These are phyloP conservation scores for Linum trigynum DNA, from an alignment of 345 rosid species.

Conservation along the genomic window DNA sequence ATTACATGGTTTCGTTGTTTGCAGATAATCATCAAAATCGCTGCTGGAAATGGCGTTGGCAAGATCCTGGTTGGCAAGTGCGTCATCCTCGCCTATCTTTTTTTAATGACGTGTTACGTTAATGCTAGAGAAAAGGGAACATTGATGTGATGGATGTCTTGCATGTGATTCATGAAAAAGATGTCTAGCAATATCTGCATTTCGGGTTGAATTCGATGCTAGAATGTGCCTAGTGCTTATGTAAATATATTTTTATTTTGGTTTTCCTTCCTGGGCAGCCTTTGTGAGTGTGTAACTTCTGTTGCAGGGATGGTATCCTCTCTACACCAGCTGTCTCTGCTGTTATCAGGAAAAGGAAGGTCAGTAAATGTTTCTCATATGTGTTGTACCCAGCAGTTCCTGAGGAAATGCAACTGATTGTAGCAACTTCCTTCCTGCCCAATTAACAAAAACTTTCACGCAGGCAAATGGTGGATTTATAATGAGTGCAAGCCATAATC, in stretches of 20 bases:
- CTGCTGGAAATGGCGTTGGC: slow-evolving; percentile 88
- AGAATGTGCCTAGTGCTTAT: not conserved
- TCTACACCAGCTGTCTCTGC: slow-evolving; percentile 92
- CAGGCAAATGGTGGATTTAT: slow-evolving; percentile 95
- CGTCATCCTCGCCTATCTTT: slow-evolving; percentile 19
- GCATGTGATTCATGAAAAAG: not conserved
- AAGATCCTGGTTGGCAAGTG: slow-evolving; percentile 76
- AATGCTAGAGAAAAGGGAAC: slow-evolving; percentile 3
- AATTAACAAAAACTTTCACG: slow-evolving; percentile 1
- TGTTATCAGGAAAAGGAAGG: slow-evolving; percentile 81
- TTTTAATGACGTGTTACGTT: slow-evolving; percentile 2
- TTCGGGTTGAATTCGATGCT: not conserved
- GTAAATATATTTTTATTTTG: not conserved
- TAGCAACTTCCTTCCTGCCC: not conserved
- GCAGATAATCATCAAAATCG: slow-evolving; percentile 87
- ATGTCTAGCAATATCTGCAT: not conserved
- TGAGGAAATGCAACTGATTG: slow-evolving; percentile 1
- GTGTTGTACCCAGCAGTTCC: slow-evolving; percentile 5
- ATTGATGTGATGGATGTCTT: not conserved
- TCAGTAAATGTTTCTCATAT: slow-evolving; percentile 14
- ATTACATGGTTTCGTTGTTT: not conserved
- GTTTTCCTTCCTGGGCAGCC: slow-evolving; percentile 1
- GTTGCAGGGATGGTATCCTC: slow-evolving; percentile 70
- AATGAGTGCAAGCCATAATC: slow-evolving; percentile 97
- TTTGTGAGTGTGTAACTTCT: not conserved